Conservation (phyloP, 2,329 filamentous ascomycete genomes). For the Ascochyta fabae region DNA sequence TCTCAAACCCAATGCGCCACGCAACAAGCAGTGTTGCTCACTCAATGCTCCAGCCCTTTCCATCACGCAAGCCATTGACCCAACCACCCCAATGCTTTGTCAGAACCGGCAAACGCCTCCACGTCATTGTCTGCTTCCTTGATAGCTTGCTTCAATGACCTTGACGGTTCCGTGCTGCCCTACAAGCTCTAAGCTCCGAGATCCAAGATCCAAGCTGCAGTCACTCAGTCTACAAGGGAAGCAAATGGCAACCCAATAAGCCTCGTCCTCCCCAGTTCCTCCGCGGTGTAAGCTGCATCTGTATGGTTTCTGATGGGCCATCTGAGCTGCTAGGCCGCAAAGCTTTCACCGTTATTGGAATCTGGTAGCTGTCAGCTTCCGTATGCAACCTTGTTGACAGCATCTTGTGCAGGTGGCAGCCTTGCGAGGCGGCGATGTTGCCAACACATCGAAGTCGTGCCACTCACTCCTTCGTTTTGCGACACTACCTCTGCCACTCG, state of each 20-base stretch:
- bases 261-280: conserved; percentile 90
- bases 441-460: conserved; percentile 10
- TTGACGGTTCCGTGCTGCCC: not conserved
- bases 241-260: conserved; percentile 85
- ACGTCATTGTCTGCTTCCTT: conserved; percentile 1
- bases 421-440: conserved; percentile 16
- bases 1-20: conserved; percentile 45
- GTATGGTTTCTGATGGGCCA: conserved; percentile 59
- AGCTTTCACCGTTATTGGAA: conserved; percentile 71
- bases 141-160: not conserved
- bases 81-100: conserved; percentile 8
- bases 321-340: conserved; percentile 55
- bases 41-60: conserved; percentile 12
- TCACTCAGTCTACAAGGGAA: conserved; percentile 68
- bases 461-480: conserved; percentile 84
- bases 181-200: not conserved
- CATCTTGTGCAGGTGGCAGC: conserved; percentile 19
- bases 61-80: conserved; percentile 4
- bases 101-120: not conserved
- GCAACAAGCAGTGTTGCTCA: conserved; percentile 35
- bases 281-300: conserved; percentile 75
- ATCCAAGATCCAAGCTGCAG: not conserved
- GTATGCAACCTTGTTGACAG: conserved; percentile 1
- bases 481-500: conserved; percentile 91
- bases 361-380: conserved; percentile 57